phyloP scores from a whole-genome alignment of 139 green algal genomes.

The Chlorella sp. region DNA sequence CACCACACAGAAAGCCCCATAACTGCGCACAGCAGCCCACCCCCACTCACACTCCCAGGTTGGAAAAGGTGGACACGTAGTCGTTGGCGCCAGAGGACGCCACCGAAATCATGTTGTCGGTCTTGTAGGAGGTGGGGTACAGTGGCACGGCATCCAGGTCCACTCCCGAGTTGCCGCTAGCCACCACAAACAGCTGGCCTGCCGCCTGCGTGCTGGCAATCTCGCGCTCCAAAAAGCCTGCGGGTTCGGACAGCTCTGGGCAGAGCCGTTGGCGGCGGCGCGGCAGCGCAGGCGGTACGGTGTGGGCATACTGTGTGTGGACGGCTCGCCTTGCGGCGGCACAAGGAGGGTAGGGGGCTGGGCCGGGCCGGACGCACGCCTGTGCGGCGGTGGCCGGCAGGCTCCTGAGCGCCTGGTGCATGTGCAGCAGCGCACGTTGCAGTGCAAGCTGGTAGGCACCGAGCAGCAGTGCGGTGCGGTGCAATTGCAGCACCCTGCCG shows the following conservation, averaged over 20 bases:
- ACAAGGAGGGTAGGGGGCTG: not conserved
- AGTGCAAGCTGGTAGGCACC: no score
- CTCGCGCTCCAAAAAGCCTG: conserved; percentile 38
- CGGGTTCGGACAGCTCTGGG: no score
- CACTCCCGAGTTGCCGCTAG: conserved; percentile 46
- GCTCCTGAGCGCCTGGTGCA: no score
- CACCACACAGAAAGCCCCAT: no score
- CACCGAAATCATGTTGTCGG: conserved; percentile 43
- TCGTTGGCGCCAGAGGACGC: conserved; percentile 29
- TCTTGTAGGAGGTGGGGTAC: conserved; percentile 45
- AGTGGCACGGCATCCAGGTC: conserved; percentile 44
- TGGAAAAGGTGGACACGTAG: conserved; percentile 30
- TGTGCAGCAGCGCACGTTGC: no score
- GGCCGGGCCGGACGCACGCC: no score
- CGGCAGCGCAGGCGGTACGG: not conserved
- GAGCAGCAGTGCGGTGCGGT: no score
- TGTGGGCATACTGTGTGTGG: not conserved
- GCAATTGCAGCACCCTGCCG: no score
- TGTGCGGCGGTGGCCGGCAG: no score
- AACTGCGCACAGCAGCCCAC: no score
- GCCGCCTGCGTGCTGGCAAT: conserved; percentile 16
- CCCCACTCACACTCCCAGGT: conserved; percentile 33
- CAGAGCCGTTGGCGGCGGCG: not conserved
- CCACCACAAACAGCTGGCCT: conserved; percentile 51
- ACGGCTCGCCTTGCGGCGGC: no score